Evolutionary conservation across 2,329 filamentous ascomycete genomes (phyloP), one percentile per base, ranked within the genome.

Genomic region (Penicillium griseofulvum): DNA sequence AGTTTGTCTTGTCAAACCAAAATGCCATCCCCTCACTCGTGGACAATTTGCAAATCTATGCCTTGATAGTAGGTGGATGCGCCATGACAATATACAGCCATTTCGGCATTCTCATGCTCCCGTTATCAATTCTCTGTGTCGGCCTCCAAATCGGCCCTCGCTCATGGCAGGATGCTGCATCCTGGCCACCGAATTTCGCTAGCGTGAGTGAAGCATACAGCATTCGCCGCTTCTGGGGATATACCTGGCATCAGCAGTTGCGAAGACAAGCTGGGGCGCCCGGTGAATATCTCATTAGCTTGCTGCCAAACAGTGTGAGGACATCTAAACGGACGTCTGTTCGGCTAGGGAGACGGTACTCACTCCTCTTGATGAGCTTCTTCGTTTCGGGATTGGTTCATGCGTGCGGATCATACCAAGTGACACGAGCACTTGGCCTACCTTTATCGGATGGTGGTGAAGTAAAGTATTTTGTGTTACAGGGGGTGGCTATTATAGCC

Each of bases 211-310:
- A 26, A 41, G 38, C 38, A 41, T 41, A 61, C 9, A 12, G 59
- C 22, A 37, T 56, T 55, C 31, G 59, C n/a, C 9, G 37, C 6
- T 39, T 39, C 37, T 39, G 37, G 37, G 37, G 37, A 19, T 24
- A 39, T 19, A 39, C 37, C 12, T 39, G 37, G 37, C 37, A 39
- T 12, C 37, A 39, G 19, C 37, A 39, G 12, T 19, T 39, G 12
- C 37, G 37, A 24, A 19, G 37, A 24, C 37, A 39, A 19, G 19
- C 37, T 9, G 37, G 62, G 62, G 17, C 62, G 48, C 34, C 59
- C 45, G 37, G 37, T 16, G 37, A 22, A 24, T 24, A 39, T 24
- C 19, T 39, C 4, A 22, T 39, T 2, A 24, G 37, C 37, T 14
- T 39, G 19, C 12, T 39, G 4, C 37, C 37, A 2, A 19, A 24